phyloP scores from a whole-genome alignment of 768 basidiomycete species.

The Phylloporus sp. region DNA sequence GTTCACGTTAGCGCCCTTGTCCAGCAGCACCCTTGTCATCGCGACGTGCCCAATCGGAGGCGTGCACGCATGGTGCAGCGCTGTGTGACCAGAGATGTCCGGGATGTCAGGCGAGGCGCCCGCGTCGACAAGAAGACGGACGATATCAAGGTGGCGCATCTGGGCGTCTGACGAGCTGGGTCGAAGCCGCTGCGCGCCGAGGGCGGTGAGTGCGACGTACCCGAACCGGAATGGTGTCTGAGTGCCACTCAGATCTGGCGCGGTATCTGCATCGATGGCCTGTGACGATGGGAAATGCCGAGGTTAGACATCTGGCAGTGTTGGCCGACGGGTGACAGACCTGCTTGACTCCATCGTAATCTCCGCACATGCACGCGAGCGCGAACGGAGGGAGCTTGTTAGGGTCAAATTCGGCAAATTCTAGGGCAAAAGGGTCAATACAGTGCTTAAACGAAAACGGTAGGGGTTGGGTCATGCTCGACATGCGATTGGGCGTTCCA shows the following conservation, averaged over 20 bases:
- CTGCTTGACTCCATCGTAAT: slow-evolving; percentile 16
- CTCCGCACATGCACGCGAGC: slow-evolving; percentile 23
- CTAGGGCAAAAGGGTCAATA: slow-evolving; percentile 5
- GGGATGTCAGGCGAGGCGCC: slow-evolving; percentile 39
- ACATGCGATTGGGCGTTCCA: not conserved
- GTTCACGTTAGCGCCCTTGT: slow-evolving; percentile 47
- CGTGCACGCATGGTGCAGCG: slow-evolving; percentile 45
- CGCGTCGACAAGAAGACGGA: slow-evolving; percentile 39
- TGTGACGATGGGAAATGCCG: not conserved
- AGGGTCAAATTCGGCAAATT: slow-evolving; percentile 15
- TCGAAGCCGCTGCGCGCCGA: slow-evolving; percentile 39
- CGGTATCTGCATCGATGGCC: slow-evolving; percentile 26
- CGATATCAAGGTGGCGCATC: slow-evolving; percentile 31
- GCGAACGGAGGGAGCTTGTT: slow-evolving; percentile 22
- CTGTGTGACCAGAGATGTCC: slow-evolving; percentile 48
- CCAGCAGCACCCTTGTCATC: slow-evolving; percentile 39
- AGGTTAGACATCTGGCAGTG: not conserved
- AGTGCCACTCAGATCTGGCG: slow-evolving; percentile 36
- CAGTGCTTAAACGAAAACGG: not conserved
- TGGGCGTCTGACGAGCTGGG: slow-evolving; percentile 6
- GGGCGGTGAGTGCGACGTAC: slow-evolving; percentile 38
- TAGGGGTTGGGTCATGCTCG: not conserved
- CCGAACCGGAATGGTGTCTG: slow-evolving; percentile 44
- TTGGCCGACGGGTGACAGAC: slow-evolving; percentile 6
- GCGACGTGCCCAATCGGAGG: slow-evolving; percentile 23